phyloP scores from a whole-genome alignment of 2,329 filamentous ascomycete species.

The Onygenales sp. region DNA sequence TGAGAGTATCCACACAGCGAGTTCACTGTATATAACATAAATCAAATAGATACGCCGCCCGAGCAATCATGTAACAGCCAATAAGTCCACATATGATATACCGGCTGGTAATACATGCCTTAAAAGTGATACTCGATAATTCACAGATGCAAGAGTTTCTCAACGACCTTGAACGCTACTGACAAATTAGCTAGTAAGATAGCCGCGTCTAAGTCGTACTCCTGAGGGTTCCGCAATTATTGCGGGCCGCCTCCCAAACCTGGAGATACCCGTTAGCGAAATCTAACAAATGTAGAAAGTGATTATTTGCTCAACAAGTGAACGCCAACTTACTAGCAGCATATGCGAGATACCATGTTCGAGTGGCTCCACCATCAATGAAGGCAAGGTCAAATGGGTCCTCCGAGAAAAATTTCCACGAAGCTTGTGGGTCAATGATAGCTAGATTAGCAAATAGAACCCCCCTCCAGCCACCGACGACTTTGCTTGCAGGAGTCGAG shows the following conservation, averaged over 20 bases:
- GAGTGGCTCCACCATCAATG: slow-evolving; percentile 66
- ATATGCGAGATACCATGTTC: slow-evolving; percentile 78
- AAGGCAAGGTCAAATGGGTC: slow-evolving; percentile 55
- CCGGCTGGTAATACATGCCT: too few species aligned
- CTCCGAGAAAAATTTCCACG: slow-evolving; percentile 67
- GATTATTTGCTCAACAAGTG: background rate
- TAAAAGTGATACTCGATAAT: too few species aligned
- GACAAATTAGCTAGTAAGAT: too few species aligned
- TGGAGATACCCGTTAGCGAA: slow-evolving; percentile 4
- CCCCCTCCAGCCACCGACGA: slow-evolving; percentile 74
- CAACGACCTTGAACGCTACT: too few species aligned
- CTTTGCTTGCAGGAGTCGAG: slow-evolving; percentile 44
- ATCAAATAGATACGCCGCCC: too few species aligned
- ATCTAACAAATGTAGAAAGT: background rate
- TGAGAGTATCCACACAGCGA: too few species aligned
- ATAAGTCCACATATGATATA: too few species aligned
- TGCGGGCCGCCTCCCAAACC: slow-evolving; percentile 11
- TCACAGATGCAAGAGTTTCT: too few species aligned
- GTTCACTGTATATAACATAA: too few species aligned
- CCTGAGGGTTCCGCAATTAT: background rate
- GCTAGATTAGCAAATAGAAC: slow-evolving; percentile 76
- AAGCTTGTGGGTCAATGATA: slow-evolving; percentile 58
- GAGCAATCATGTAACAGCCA: too few species aligned
- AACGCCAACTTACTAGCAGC: slow-evolving; percentile 51
- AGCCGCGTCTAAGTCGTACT: too few species aligned